Evolutionary conservation across 2,329 filamentous ascomycete species (phyloP).

Genomic region (Gnomoniopsis sp.): DNA sequence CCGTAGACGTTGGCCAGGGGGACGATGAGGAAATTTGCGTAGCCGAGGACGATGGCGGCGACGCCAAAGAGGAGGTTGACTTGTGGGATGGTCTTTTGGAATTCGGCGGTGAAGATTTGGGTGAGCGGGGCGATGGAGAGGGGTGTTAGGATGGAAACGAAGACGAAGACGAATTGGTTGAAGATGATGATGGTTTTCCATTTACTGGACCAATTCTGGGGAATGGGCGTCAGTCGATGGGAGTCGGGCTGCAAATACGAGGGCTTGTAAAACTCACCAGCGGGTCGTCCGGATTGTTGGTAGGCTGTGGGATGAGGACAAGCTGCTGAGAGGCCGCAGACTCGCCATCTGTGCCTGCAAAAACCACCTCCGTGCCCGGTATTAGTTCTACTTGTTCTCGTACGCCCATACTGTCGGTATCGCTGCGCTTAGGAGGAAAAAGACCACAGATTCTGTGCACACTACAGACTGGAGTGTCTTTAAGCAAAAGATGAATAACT

Average conservation of each 20-base stretch:
- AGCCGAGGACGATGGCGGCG: constrained; percentile 31
- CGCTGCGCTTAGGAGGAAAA: too few species aligned
- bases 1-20: constrained; percentile 30
- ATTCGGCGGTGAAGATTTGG: constrained; percentile 31
- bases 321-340: not conserved
- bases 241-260: not conserved
- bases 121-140: constrained; percentile 33
- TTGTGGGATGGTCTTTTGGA: constrained; percentile 29
- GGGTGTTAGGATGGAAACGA: constrained; percentile 32
- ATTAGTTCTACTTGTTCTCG: not conserved
- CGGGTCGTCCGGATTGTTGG: not conserved
- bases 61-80: constrained; percentile 32
- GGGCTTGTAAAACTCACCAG: not conserved
- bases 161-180: constrained; percentile 32
- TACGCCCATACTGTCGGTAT: not conserved
- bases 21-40: constrained; percentile 32
- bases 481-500: too few species aligned
- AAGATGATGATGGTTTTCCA: constrained; percentile 31
- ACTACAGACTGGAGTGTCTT: too few species aligned
- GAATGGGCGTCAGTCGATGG: not conserved
- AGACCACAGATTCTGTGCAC: too few species aligned
- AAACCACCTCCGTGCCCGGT: constrained; percentile 8
- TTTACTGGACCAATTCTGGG: constrained; percentile 27
- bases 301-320: constrained; percentile 6
- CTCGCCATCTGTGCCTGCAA: not conserved